phyloP scores from a whole-genome alignment of 306 rosid species.

The Pueraria montana region DNA sequence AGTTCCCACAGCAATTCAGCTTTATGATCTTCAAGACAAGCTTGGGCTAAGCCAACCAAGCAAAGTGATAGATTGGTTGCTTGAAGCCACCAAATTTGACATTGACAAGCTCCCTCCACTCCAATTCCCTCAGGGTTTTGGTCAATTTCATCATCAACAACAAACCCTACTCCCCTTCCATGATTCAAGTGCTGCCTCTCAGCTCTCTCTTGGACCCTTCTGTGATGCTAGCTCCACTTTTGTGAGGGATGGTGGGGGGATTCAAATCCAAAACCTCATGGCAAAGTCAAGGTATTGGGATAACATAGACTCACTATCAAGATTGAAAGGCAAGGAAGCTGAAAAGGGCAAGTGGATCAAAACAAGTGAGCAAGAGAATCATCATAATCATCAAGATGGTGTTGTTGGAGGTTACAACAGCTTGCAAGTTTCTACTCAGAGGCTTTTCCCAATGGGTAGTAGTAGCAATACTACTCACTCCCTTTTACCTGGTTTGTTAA shows the following conservation, averaged over 20 bases:
- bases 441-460: slow-evolving; percentile 58
- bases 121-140: slow-evolving; percentile 68
- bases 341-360: slow-evolving; percentile 72
- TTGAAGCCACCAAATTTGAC: slow-evolving; percentile 74
- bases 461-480: slow-evolving; percentile 26
- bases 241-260: slow-evolving; percentile 27
- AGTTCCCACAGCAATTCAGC: slow-evolving; percentile 83
- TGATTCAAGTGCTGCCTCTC: slow-evolving; percentile 43
- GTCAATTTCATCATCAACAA: slow-evolving; percentile 58
- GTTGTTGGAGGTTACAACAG: slow-evolving; percentile 26
- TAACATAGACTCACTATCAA: slow-evolving; percentile 14
- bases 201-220: slow-evolving; percentile 56
- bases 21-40: slow-evolving; percentile 87
- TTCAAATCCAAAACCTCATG: slow-evolving; percentile 42
- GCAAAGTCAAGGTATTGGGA: slow-evolving; percentile 49
- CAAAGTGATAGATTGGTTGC: slow-evolving; percentile 92
- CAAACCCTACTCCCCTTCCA: slow-evolving; percentile 58
- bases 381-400: slow-evolving; percentile 38
- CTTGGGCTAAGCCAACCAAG: slow-evolving; percentile 88
- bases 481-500: slow-evolving; percentile 55
- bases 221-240: slow-evolving; percentile 48
- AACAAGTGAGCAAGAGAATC: slow-evolving; percentile 46
- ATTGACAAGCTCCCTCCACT: slow-evolving; percentile 95
- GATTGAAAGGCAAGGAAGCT: slow-evolving; percentile 43
- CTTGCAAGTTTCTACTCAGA: slow-evolving; percentile 61